These are phyloP conservation scores for Leccinum sublutescens DNA, from an alignment of 768 basidiomycete species.

Conservation along the genomic window DNA sequence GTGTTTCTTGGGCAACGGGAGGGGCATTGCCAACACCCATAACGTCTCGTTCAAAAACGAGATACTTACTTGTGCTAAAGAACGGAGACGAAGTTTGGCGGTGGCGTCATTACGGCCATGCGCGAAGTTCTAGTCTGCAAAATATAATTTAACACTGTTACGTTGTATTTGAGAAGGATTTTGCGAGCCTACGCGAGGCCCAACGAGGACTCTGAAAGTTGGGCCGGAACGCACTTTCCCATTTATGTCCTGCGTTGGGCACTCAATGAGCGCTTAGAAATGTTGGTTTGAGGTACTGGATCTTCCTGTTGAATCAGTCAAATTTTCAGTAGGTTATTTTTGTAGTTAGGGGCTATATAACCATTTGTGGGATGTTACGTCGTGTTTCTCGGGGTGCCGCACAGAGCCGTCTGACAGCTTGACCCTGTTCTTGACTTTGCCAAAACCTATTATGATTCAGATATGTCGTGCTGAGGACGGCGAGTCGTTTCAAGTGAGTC, in stretches of 20 bases:
- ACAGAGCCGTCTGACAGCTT: background rate
- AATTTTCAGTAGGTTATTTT: background rate
- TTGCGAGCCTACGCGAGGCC: background rate
- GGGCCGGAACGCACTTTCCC: background rate
- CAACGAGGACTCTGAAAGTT: background rate
- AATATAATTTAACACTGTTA: background rate
- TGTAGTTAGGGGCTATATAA: constrained; percentile 15
- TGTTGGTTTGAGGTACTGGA: no score
- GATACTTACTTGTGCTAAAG: background rate
- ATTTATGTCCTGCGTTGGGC: background rate
- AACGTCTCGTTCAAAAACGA: background rate
- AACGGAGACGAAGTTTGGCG: background rate
- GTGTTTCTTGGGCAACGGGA: background rate
- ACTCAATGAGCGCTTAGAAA: background rate
- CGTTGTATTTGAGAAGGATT: no score
- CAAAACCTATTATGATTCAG: constrained; percentile 46
- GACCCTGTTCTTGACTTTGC: constrained; percentile 9
- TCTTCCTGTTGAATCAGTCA: no score
- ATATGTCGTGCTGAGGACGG: constrained; percentile 68
- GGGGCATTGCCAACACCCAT: background rate
- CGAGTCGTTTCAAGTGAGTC: constrained; percentile 54
- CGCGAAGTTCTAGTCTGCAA: background rate
- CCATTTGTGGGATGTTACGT: constrained; percentile 23
- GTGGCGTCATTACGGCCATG: background rate
- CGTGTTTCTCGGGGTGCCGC: constrained; percentile 11